Evolutionary conservation across 805 yeast species (phyloP), one percentile per base, ranked within the genome.

Genomic region (Ogataea salicorniae): DNA sequence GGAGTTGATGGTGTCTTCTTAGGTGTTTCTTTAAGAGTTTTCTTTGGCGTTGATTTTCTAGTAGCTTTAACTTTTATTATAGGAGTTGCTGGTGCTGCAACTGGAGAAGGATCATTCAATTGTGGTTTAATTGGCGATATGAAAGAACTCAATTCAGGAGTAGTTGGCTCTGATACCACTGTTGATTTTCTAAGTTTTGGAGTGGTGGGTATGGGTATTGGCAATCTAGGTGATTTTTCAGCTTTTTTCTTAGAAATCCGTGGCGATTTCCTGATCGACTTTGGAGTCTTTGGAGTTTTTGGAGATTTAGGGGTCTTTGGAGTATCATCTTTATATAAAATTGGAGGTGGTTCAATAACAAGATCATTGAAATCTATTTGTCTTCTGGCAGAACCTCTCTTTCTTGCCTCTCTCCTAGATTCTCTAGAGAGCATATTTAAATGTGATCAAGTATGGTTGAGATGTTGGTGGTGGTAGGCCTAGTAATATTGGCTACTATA

Each of bases 301-400:
- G 52, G 44, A 6, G 38, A 34, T 34, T 11, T 35, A 9, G 45
- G 35, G 2, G 41, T 16, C 3, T n/a, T 17, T 16, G 36, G 39
- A 6, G 18, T 36, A 20, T 16, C 16, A 13, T 23, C 20, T 20
- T 20, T 37, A 14, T 48, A 31, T 14, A 37, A 17, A n/a, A 39
- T 34, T 2, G 46, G 46, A 23, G 46, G 62, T 7, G 60, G 48
- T 13, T 52, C 51, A 8, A 64, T 39, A 8, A 62, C 64, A 3
- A 63, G 45, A 15, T 55, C 63, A 14, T 56, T 53, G 29, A 61
- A 51, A 33, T 58, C 59, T 15, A 62, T 51, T 26, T 48, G 54
- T 31, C 70, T 43, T 18, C 52, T 50, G 11, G 64, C 67, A 14
- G 63, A 54, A 3, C 70, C 70, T 37, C 70, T 48, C 45, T 63